Evolutionary conservation across 345 rosid genomes (phyloP).

Genomic region (Anacardium occidentale): DNA sequence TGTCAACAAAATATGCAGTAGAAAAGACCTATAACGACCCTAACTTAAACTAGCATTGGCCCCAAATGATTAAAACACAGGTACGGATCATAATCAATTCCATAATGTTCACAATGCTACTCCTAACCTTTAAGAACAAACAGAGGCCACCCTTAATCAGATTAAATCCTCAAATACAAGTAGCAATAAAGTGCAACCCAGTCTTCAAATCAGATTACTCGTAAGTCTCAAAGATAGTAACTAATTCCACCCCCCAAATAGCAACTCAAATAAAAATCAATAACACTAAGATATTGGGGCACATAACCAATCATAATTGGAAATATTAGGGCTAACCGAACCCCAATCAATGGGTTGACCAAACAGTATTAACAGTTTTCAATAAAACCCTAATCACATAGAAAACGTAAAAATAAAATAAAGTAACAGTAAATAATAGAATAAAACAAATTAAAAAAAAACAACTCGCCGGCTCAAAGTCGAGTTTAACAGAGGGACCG

Average conservation of each 20-base stretch:
- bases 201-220: not conserved
- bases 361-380: not conserved
- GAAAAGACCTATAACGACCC: not conserved
- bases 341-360: constrained; percentile 15
- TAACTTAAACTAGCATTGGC: not conserved
- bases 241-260: not conserved
- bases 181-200: not conserved
- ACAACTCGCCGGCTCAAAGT: constrained; percentile 83
- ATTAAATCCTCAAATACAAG: not conserved
- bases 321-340: constrained; percentile 3
- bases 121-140: not conserved
- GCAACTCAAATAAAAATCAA: not conserved
- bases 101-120: not conserved
- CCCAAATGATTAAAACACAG: not conserved
- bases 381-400: constrained; percentile 6
- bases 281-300: not conserved
- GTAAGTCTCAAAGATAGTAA: not conserved
- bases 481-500: constrained; percentile 74
- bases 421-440: not conserved
- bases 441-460: not conserved
- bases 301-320: constrained; percentile 10
- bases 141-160: not conserved
- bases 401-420: not conserved
- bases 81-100: not conserved
- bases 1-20: not conserved